Evolutionary conservation across 2,329 filamentous ascomycete species (phyloP).

Genomic region (Ceratocystis diversiconidia): DNA sequence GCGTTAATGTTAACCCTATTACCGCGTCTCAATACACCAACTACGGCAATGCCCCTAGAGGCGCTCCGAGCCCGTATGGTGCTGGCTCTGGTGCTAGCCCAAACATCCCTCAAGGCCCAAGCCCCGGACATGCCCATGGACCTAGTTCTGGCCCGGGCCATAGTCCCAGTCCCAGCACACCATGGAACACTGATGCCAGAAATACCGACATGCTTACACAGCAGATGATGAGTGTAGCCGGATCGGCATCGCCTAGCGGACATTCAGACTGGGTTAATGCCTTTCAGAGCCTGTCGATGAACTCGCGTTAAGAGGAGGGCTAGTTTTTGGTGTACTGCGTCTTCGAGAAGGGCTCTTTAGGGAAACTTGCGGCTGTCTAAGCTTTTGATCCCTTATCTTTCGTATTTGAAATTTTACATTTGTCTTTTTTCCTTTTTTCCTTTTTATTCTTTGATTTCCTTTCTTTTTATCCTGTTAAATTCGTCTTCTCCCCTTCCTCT

Average conservation of each 20-base stretch:
- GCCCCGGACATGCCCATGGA: background rate
- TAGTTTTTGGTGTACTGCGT: background rate
- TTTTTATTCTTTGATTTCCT: slow-evolving; percentile 12
- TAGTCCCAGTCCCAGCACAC: slow-evolving; percentile 1
- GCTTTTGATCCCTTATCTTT: background rate
- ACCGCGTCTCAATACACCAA: slow-evolving; percentile 2
- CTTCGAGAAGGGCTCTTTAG: background rate
- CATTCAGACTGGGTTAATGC: slow-evolving; percentile 46
- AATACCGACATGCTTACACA: slow-evolving; percentile 10
- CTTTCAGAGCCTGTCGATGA: slow-evolving; percentile 61
- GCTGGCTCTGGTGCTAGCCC: background rate
- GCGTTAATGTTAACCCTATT: slow-evolving; percentile 3
- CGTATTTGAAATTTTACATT: slow-evolving; percentile 9
- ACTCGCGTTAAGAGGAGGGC: slow-evolving; percentile 35
- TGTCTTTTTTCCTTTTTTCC: slow-evolving; percentile 13
- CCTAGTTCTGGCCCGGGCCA: background rate
- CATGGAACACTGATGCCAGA: slow-evolving; percentile 3
- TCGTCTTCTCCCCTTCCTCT: background rate
- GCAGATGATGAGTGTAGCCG: slow-evolving; percentile 7
- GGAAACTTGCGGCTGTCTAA: background rate
- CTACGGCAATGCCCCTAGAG: slow-evolving; percentile 12
- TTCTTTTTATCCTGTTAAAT: background rate
- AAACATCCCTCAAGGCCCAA: background rate
- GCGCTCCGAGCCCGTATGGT: slow-evolving; percentile 14
- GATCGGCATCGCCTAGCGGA: slow-evolving; percentile 21